Conservation (phyloP, 495 filamentous ascomycete species). For the Bacidia gigantensis region DNA sequence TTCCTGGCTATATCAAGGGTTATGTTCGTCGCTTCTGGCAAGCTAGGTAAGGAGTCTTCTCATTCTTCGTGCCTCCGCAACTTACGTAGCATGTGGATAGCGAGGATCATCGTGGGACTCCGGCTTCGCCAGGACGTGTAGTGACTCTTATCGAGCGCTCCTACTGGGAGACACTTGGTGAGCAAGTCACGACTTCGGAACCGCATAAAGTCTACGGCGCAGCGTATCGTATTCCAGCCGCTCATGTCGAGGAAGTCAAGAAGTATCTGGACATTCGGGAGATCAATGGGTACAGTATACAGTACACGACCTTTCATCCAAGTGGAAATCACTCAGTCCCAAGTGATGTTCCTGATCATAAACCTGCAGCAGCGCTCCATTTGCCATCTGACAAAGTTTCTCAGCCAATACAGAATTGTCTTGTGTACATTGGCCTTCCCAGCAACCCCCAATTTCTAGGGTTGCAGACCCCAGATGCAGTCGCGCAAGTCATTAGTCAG, state of each 20-base stretch:
- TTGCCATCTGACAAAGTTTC: neutral
- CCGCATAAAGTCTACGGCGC: slow-evolving; percentile 53
- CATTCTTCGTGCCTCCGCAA: neutral
- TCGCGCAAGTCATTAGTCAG: slow-evolving; percentile 72
- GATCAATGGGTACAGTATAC: slow-evolving; percentile 89
- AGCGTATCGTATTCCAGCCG: slow-evolving; percentile 72
- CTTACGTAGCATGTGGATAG: slow-evolving; percentile 27
- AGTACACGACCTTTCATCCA: slow-evolving; percentile 59
- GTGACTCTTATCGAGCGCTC: slow-evolving; percentile 77
- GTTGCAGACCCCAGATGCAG: slow-evolving; percentile 60
- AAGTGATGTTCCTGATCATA: neutral
- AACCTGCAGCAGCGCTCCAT: neutral
- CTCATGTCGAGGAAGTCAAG: slow-evolving; percentile 65
- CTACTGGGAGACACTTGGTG: slow-evolving; percentile 67
- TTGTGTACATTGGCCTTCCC: slow-evolving; percentile 94
- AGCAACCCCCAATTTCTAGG: slow-evolving; percentile 87
- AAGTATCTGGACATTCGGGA: slow-evolving; percentile 91
- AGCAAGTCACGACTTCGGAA: slow-evolving; percentile 31
- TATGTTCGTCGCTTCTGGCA: slow-evolving; percentile 98
- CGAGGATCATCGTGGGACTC: slow-evolving; percentile 91
- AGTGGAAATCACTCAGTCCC: neutral
- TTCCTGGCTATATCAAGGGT: slow-evolving; percentile 84
- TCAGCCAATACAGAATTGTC: slow-evolving; percentile 32
- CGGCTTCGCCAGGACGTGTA: slow-evolving; percentile 72
- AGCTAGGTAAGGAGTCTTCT: slow-evolving; percentile 33